Conservation (phyloP, 768 basidiomycete species). For the Pholiota conissans region DNA sequence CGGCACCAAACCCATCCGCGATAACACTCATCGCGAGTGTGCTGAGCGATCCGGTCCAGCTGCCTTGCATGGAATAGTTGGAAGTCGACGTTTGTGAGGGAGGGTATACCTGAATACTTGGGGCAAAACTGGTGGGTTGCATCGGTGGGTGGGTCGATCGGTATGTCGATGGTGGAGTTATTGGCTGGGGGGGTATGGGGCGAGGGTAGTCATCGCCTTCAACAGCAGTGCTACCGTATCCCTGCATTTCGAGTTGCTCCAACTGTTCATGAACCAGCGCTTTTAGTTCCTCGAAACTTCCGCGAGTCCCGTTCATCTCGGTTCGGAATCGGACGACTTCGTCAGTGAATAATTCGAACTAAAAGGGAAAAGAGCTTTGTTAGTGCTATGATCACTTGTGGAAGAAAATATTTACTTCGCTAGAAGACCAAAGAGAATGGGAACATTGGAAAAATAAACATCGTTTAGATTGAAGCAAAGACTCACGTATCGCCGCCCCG, state of each 20-base stretch:
- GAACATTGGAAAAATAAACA: background rate
- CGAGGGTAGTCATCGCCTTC: too few relatives aligned
- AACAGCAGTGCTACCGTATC: too few relatives aligned
- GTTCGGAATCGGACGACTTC: constrained; percentile 7
- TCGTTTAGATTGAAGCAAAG: background rate
- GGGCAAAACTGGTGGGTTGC: too few relatives aligned
- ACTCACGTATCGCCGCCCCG: background rate
- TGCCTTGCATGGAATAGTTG: background rate
- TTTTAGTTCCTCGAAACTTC: background rate
- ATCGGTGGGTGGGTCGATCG: too few relatives aligned
- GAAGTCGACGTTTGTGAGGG: background rate
- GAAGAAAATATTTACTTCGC: background rate
- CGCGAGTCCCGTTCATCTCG: constrained; percentile 6
- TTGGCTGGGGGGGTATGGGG: too few relatives aligned
- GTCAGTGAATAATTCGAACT: constrained; percentile 7
- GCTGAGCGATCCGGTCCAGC: background rate
- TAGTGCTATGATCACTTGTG: background rate
- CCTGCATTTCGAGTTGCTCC: too few relatives aligned
- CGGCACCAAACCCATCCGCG: background rate
- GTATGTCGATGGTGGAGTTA: too few relatives aligned
- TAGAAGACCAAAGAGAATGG: background rate
- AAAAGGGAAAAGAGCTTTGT: background rate
- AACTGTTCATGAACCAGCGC: background rate
- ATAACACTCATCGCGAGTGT: background rate
- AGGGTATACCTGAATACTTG: background rate